Evolutionary conservation across 805 yeast species (phyloP).

Genomic region (Candida ovalis): DNA sequence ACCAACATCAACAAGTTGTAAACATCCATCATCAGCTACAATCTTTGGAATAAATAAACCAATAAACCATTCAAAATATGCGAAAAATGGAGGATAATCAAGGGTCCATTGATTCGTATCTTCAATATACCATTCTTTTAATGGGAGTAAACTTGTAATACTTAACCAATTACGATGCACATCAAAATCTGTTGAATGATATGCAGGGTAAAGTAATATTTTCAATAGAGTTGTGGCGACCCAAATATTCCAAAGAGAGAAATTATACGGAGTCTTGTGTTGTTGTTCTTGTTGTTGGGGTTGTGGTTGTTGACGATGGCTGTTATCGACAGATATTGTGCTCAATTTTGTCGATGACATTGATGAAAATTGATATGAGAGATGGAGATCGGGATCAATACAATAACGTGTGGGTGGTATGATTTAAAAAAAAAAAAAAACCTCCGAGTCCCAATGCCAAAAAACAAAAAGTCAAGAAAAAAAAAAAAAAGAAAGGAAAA

Average conservation of each 20-base stretch:
- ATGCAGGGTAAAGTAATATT: slow-evolving; percentile 66
- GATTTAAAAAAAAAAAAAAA: no score
- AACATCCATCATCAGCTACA: slow-evolving; percentile 72
- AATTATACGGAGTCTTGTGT: slow-evolving; percentile 28
- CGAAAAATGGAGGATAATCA: slow-evolving; percentile 97
- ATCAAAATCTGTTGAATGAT: slow-evolving; percentile 94
- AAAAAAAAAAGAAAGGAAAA: no score
- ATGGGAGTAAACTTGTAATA: slow-evolving; percentile 71
- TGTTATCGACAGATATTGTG: no score
- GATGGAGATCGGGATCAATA: no score
- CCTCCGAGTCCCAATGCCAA: no score
- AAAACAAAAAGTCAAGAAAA: no score
- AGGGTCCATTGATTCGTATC: slow-evolving; percentile 83
- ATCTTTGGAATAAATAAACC: slow-evolving; percentile 63
- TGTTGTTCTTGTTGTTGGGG: neutral
- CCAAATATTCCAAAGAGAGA: slow-evolving; percentile 63
- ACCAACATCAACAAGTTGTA: slow-evolving; percentile 64
- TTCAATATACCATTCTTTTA: slow-evolving; percentile 80
- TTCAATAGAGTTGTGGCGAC: slow-evolving; percentile 59
- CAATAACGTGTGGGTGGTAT: no score
- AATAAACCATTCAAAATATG: slow-evolving; percentile 85
- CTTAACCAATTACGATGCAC: slow-evolving; percentile 98
- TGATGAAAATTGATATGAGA: no score
- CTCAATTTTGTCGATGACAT: neutral
- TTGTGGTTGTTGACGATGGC: no score